Percentiles rank a stretch among this genome's conserved stretches.
Evolutionary conservation across 1,139 yeast species (phyloP).

Genomic region (Diutina catenulata): DNA sequence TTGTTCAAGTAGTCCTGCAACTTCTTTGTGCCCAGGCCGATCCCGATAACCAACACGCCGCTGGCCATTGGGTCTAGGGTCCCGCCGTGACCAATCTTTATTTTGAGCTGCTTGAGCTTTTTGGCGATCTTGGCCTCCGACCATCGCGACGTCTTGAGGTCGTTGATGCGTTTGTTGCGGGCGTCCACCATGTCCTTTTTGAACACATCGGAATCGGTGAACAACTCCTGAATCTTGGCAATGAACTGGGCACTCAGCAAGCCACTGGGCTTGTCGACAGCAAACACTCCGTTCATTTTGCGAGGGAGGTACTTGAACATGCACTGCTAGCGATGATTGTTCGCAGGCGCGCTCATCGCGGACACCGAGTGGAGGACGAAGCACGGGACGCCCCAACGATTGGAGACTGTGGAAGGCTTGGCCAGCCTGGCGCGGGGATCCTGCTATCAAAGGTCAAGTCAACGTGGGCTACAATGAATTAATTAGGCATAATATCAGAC

Average conservation of each 20-base stretch:
- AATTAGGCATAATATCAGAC: too few relatives aligned
- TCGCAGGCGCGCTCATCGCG: too few relatives aligned
- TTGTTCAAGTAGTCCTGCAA: constrained; percentile 62
- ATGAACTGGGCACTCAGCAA: constrained; percentile 70
- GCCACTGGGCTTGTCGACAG: constrained; percentile 85
- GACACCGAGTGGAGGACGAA: too few relatives aligned
- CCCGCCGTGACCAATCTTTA: constrained; percentile 97
- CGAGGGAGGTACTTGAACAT: constrained; percentile 10
- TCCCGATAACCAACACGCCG: constrained; percentile 85
- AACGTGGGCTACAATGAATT: too few relatives aligned
- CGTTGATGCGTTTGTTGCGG: constrained; percentile 18
- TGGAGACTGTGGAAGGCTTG: too few relatives aligned
- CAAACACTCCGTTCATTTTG: constrained; percentile 78
- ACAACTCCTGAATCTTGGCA: constrained; percentile 47
- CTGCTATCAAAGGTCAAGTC: too few relatives aligned
- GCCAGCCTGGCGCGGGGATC: too few relatives aligned
- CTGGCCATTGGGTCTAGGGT: constrained; percentile 92
- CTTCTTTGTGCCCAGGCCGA: constrained; percentile 81
- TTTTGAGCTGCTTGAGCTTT: constrained; percentile 37
- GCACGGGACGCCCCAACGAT: too few relatives aligned
- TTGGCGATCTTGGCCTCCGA: constrained; percentile 32
- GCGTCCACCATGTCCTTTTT: constrained; percentile 38
- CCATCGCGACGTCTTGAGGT: constrained; percentile 35
- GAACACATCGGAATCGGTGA: constrained; percentile 52
- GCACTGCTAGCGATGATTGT: neutral